Evolutionary conservation across 1,284 basidiomycete genomes (phyloP).

Genomic region (Ceratobasidium sp.): DNA sequence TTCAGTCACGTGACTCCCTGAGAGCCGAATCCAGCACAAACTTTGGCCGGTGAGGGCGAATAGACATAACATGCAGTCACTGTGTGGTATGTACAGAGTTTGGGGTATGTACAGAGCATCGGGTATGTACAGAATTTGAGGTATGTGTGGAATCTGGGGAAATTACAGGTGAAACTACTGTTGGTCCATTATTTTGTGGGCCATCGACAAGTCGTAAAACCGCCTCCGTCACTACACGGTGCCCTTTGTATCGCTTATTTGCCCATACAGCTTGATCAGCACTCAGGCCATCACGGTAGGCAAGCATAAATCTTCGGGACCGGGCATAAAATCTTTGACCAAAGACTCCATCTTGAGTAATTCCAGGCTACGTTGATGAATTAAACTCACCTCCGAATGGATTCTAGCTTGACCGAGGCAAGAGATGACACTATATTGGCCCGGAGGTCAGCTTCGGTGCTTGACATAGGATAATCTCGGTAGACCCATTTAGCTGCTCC

Average conservation of each 20-base stretch:
- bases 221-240: slow-evolving; percentile 23
- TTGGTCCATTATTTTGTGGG: not conserved
- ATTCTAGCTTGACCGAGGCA: slow-evolving; percentile 29
- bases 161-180: not conserved
- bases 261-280: slow-evolving; percentile 46
- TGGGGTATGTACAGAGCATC: not conserved
- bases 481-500: slow-evolving; percentile 45
- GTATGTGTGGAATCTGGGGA: not conserved
- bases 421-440: slow-evolving; percentile 39
- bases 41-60: too few species aligned
- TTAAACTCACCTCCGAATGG: slow-evolving; percentile 34
- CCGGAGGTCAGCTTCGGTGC: slow-evolving; percentile 41
- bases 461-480: slow-evolving; percentile 30
- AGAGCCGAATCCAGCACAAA: too few species aligned
- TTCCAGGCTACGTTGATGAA: not conserved
- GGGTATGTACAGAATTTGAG: not conserved
- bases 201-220: slow-evolving; percentile 8
- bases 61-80: too few species aligned
- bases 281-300: slow-evolving; percentile 36
- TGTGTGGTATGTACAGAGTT: not conserved
- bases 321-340: slow-evolving; percentile 40
- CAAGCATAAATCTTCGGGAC: slow-evolving; percentile 44
- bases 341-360: not conserved
- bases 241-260: slow-evolving; percentile 42
- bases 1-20: too few species aligned